Evolutionary conservation across 1,284 basidiomycete genomes (phyloP), one percentile per base, ranked within the genome.

Genomic region (Sanguinoderma infundibulare): DNA sequence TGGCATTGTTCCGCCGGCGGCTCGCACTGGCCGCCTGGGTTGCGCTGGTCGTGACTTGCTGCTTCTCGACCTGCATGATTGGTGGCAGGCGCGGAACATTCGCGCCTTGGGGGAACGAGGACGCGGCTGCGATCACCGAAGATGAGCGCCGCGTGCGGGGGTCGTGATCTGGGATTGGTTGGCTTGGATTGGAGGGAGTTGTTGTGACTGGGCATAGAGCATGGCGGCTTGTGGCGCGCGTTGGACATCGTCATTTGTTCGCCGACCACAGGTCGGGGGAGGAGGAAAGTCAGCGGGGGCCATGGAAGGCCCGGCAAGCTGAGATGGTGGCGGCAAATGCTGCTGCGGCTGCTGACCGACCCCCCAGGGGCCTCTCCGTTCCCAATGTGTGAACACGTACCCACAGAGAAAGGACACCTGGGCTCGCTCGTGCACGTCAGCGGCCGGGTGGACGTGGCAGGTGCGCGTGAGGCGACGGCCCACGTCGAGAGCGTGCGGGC

Each of bases 11-110:
- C 67, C 94, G 86, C 53, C 95, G 81, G 53, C 96, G 83, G 73
- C 91, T 95, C 39, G 92, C 92, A 70, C 93, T 95, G 2, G 95
- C 95, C 5, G 92, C 86, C 75, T 97, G 94, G 0, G 95, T 97
- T 17, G 96, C 96, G 46, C 90, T 89, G 34, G 94, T 96, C 36
- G 95, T 98, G 40, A 98, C 96, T 76, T 94, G 92, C 79, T 93
- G 89, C 76, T 94, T 94, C 78, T 95, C 92, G 50, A 96, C 91
- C 74, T 92, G 91, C 36, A 92, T 76, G 70, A 94, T 93, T 53
- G 90, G 92, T 36, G 91, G 92, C 5, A 94, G 79, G 53, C 91
- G 84, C 2, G 89, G 85, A 5, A 90, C 81, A 60, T 35, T 63
- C 60, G 80, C 78, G 63, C 79, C 79, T 46, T 64, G 62, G 26